Evolutionary conservation across 78 protist genomes (phyloP), one percentile per base, ranked within the genome.

Genomic region (Tieghemostelium lacteum): DNA sequence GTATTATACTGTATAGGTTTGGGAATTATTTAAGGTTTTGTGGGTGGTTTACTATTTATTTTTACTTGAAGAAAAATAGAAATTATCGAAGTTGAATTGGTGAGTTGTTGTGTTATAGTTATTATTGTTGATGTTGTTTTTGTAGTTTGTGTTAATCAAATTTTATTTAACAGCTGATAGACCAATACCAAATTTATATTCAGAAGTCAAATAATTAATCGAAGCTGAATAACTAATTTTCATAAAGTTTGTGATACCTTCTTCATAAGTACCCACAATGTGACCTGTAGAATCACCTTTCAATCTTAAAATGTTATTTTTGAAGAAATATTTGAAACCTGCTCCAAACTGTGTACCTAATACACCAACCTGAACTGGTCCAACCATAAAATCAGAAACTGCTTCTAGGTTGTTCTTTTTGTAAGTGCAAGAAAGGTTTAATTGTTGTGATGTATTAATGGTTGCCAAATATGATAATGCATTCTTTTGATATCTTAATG

Each of bases 121-220:
- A n/a, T n/a, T n/a, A n/a, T n/a, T n/a, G n/a, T n/a, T n/a, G n/a
- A n/a, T n/a, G n/a, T n/a, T n/a, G n/a, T n/a, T n/a, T n/a, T n/a
- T n/a, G n/a, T n/a, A n/a, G n/a, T n/a, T n/a, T n/a, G n/a, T n/a
- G n/a, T n/a, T n/a, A n/a, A n/a, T n/a, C n/a, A n/a, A n/a, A n/a
- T 45, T 66, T 66, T 67, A 40, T 19, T 67, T 67, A 34, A 40
- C 36, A 24, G 50, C 28, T n/a, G 39, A 17, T 19, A 71, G 5
- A 71, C 77, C 77, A 1, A 52, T 6, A 50, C 77, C 60, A 33
- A 22, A 50, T 71, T 71, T 71, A n/a, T 71, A 71, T 40, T 52
- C 64, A 24, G 22, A 29, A 28, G 61, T 33, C 17, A 71, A 71
- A 57, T 52, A 71, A 71, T 71, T 71, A 2, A 71, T 17, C 8